Conservation (phyloP, 2,329 filamentous ascomycete genomes). For the Fusarium penzigii region DNA sequence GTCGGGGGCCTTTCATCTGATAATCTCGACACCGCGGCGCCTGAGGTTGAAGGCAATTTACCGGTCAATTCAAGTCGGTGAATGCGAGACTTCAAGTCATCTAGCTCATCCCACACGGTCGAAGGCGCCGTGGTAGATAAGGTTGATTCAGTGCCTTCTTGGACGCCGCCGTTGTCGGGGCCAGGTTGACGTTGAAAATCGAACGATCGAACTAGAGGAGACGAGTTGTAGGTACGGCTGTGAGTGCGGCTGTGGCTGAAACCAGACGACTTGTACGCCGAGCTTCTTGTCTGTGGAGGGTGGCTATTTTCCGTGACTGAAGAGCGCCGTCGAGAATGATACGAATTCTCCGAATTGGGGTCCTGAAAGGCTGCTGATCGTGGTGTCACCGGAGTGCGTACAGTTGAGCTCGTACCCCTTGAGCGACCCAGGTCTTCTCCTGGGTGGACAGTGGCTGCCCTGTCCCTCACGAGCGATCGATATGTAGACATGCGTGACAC, state of each 20-base stretch:
- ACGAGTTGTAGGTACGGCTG: slow-evolving; percentile 54
- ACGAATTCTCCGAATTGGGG: slow-evolving; percentile 28
- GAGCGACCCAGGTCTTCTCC: slow-evolving; percentile 39
- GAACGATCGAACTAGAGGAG: slow-evolving; percentile 53
- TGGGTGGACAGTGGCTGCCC: slow-evolving; percentile 40
- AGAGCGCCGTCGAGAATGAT: slow-evolving; percentile 38
- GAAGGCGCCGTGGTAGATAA: slow-evolving; percentile 86
- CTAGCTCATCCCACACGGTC: slow-evolving; percentile 96
- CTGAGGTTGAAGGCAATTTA: slow-evolving; percentile 80
- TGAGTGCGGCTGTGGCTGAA: slow-evolving; percentile 20
- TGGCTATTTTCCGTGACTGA: slow-evolving; percentile 51
- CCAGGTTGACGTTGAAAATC: slow-evolving; percentile 34
- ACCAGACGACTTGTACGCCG: slow-evolving; percentile 42
- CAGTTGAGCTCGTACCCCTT: slow-evolving; percentile 33
- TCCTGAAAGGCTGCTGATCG: slow-evolving; percentile 52
- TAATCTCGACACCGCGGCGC: slow-evolving; percentile 72
- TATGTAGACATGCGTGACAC: slow-evolving; percentile 46
- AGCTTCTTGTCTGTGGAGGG: slow-evolving; percentile 41
- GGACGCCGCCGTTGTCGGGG: slow-evolving; percentile 38
- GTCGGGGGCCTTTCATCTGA: slow-evolving; percentile 84
- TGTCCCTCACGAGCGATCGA: slow-evolving; percentile 45
- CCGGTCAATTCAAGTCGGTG: slow-evolving; percentile 86
- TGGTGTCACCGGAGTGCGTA: slow-evolving; percentile 49
- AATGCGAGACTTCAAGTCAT: slow-evolving; percentile 92
- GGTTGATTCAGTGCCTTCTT: slow-evolving; percentile 80